Conservation (phyloP, 805 yeast genomes). For the Cyberlindnera samutprakarnensis region DNA sequence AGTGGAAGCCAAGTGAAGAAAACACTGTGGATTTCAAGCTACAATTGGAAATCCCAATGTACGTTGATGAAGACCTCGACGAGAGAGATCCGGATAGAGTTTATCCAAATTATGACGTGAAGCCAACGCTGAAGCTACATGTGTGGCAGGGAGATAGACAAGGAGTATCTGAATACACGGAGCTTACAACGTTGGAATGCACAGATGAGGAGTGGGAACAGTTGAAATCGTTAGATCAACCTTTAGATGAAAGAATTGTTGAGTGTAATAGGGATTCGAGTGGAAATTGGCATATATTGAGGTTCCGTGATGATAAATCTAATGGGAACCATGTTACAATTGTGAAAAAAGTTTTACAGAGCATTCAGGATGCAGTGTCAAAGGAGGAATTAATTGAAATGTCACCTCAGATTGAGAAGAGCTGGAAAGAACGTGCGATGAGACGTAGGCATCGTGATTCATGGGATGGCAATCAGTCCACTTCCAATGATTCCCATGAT, state of each 20-base stretch:
- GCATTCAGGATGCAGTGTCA: conserved; percentile 81
- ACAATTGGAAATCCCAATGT: conserved; percentile 49
- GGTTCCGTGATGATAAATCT: conserved; percentile 90
- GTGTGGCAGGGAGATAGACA: conserved; percentile 71
- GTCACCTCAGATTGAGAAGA: conserved; percentile 45
- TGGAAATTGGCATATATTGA: conserved; percentile 67
- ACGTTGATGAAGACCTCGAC: conserved; percentile 51
- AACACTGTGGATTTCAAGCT: conserved; percentile 87
- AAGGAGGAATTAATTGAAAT: conserved; percentile 64
- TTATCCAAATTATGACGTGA: conserved; percentile 74
- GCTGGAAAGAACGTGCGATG: conserved; percentile 55
- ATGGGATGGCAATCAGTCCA: neutral
- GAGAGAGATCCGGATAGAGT: conserved; percentile 62
- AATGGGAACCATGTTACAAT: conserved; percentile 81
- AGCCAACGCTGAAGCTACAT: conserved; percentile 59
- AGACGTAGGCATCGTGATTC: conserved; percentile 4
- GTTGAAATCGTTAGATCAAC: conserved; percentile 62
- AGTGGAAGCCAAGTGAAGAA: conserved; percentile 97
- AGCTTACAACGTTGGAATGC: conserved; percentile 57
- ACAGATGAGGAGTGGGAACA: conserved; percentile 75
- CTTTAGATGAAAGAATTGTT: conserved; percentile 80
- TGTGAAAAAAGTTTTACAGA: conserved; percentile 73
- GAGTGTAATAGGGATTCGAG: conserved; percentile 69
- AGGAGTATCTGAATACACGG: conserved; percentile 57
- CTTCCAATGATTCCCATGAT: neutral